Evolutionary conservation across 495 filamentous ascomycete genomes (phyloP).

Genomic region (Trichoderma reesei): DNA sequence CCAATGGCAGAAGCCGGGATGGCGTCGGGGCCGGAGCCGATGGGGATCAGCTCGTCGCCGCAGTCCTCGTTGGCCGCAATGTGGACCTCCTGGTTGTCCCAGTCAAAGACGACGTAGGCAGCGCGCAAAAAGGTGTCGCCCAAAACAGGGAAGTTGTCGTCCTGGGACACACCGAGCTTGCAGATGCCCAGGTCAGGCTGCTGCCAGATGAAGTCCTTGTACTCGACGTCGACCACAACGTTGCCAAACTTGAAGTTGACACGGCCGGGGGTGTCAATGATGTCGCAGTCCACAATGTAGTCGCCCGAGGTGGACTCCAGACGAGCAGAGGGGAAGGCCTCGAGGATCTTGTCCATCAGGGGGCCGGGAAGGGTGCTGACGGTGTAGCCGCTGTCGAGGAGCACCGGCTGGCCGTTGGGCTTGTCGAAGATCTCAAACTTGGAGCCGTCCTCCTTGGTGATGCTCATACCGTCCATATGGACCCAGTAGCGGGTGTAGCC

Average conservation of each 20-base stretch:
- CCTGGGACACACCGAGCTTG: conserved; percentile 23
- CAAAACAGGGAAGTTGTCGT: conserved; percentile 46
- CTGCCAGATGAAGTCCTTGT: conserved; percentile 47
- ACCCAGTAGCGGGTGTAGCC: conserved; percentile 22
- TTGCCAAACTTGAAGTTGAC: conserved; percentile 50
- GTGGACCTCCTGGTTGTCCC: conserved; percentile 75
- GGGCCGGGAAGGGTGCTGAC: conserved; percentile 60
- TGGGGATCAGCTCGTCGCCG: conserved; percentile 54
- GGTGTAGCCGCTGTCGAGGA: conserved; percentile 74
- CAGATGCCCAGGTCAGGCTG: conserved; percentile 14
- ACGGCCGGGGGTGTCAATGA: conserved; percentile 24
- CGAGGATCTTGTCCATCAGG: conserved; percentile 45
- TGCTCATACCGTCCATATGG: conserved; percentile 11
- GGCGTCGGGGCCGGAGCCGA: conserved; percentile 59
- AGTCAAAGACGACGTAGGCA: conserved; percentile 81
- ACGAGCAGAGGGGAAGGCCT: conserved; percentile 30
- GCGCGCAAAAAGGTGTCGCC: conserved; percentile 84
- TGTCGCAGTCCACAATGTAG: conserved; percentile 11
- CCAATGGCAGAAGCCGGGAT: conserved; percentile 2
- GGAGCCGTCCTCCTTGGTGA: conserved; percentile 18
- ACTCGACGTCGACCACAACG: conserved; percentile 52
- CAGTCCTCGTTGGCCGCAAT: conserved; percentile 70
- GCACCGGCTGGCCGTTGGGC: conserved; percentile 32
- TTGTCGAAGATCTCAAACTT: conserved; percentile 14
- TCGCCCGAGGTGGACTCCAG: neutral